Base-by-base conservation (phyloP, 331 rosid genomes). In the Erythrophleum ivorense region DNA sequence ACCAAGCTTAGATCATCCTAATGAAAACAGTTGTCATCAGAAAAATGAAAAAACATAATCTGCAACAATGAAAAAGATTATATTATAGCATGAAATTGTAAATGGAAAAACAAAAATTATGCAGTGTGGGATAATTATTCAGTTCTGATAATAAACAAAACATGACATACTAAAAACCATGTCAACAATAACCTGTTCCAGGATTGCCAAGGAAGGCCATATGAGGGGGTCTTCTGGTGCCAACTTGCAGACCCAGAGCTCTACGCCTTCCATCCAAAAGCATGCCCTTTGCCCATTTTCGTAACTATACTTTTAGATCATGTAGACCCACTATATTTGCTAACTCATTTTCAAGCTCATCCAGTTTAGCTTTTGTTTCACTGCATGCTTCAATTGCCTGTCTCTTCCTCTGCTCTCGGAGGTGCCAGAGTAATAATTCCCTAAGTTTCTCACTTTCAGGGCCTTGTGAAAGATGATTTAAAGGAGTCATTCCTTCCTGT, bases 141-240 rank as follows among this genome's bases (percentile, higher is more conserved):
- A 52, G 0, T 52, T 1, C 58, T 52, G 7, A 15, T 15, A 13
- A 11, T 52, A 52, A 41, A 59, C 5, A 43, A 52, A 52, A 53
- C 29, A 24, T 24, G 29, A 24, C 29, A 24, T 24, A 24, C 29
- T 24, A 74, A 64, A 65, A 41, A 52, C 43, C 8, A 38, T 48
- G 21, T 58, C 78, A 69, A 7, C 13, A 73, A 82, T 81, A 83
- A 93, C 99, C 99, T 83, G 98, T 94, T 86, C 97, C 98, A 9
- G 99, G 99, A 87, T 96, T 94, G 60, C 99, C 98, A 54, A 94
- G 97, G 85, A 96, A 94, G 57, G 98, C 99, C 98, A 96, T 92
- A 84, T 96, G 99, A 80, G 99, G 99, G 10, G 98, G 87, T 84
- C 91, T 94, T 85, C 97, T 90, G 16, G 86, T 66, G 73, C 99